Evolutionary conservation across 202 grass and related monocot genomes (phyloP).

Genomic region (Setaria italica): DNA sequence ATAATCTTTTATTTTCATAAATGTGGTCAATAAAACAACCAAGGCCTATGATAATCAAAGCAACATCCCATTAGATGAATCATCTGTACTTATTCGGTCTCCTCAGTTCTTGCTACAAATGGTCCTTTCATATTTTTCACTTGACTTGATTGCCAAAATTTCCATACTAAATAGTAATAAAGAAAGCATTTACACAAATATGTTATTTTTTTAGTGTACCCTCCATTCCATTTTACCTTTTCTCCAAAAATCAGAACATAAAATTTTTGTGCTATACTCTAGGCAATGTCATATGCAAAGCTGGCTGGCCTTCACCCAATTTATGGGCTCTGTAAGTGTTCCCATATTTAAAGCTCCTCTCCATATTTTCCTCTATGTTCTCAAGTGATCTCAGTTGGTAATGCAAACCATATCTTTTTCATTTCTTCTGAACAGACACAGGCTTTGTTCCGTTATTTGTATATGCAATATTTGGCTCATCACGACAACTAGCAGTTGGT

Average conservation of each 20-base stretch:
- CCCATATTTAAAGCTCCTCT: background rate
- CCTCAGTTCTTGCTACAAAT: background rate
- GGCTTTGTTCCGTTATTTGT: slow-evolving; percentile 83
- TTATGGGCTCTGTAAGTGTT: slow-evolving; percentile 90
- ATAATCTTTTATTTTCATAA: background rate
- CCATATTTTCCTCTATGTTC: background rate
- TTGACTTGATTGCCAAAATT: slow-evolving; percentile 8
- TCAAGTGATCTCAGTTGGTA: slow-evolving; percentile 25
- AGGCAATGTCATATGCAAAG: slow-evolving; percentile 98
- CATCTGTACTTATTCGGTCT: slow-evolving; percentile 24
- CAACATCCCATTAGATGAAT: background rate
- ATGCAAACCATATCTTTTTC: slow-evolving; percentile 46
- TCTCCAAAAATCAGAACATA: slow-evolving; percentile 1
- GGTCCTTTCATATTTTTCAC: background rate
- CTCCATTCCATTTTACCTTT: slow-evolving; percentile 2
- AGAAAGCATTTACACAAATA: background rate
- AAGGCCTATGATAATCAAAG: background rate
- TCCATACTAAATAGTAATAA: background rate
- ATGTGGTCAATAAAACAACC: background rate
- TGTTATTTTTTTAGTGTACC: background rate
- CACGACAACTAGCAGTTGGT: slow-evolving; percentile 83
- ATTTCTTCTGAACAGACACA: slow-evolving; percentile 76
- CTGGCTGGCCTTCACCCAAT: slow-evolving; percentile 94
- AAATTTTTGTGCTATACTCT: slow-evolving; percentile 36
- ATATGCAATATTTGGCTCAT: slow-evolving; percentile 89